Base-by-base conservation (phyloP, 2,329 filamentous ascomycete species). In the Fusarium graminum region DNA sequence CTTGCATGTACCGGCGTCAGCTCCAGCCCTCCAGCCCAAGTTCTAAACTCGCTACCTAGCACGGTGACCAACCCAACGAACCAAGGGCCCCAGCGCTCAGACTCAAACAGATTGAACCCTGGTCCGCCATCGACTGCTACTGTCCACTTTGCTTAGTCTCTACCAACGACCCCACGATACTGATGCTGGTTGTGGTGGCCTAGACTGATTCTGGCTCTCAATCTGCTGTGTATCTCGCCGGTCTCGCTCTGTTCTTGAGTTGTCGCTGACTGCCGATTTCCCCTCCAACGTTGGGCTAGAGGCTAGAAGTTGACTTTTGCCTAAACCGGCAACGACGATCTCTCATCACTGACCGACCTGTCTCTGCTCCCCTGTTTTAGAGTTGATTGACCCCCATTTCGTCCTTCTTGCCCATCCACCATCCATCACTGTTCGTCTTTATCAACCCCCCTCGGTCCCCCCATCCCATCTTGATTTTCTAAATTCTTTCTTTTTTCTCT, bases 291-390 rank as follows among this genome's bases (percentile, higher is more conserved):
- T 43, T 57, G 45, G 46, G 38, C 54, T 61, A 59, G 41, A 34
- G 34, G 34, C 34, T 17, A 36, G 34, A 60, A 42, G 42, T 52
- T 51, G 53, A 39, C 44, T 65, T 67, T 72, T 56, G 54, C 72
- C 65, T 40, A 72, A 73, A 65, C 59, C 57, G 67, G 70, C 59
- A 74, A 73, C 69, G 69, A 54, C 56, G 61, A 73, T 74, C 72
- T 59, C 70, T 64, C 59, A 64, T 72, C 70, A 68, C 65, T 59
- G 54, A 58, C 55, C 47, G 36, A 56, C 62, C 40, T 53, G 55
- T 59, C 65, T 52, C 59, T 56, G 43, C 68, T 71, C 63, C 59
- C 69, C 60, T 55, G 50, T 72, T 71, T 74, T 72, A 71, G 62
- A 74, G 69, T 71, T 74, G 72, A 70, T 70, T 62, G 58, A 63